These are phyloP conservation scores for Salix caprea DNA, from an alignment of 345 rosid genomes.

Conservation along the genomic window DNA sequence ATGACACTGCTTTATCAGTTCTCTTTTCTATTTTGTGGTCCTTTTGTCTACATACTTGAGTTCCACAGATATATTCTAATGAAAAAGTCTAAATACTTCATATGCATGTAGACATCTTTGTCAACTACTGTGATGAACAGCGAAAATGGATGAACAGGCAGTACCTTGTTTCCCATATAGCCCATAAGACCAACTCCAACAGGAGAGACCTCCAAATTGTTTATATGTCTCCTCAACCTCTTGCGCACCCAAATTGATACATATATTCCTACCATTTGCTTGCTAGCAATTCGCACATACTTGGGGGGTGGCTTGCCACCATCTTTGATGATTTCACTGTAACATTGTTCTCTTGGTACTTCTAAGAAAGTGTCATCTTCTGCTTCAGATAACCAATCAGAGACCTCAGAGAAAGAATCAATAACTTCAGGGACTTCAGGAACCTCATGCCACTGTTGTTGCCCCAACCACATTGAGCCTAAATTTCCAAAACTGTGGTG, in stretches of 20 bases:
- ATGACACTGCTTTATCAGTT: not conserved
- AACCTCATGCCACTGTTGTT: constrained; percentile 28
- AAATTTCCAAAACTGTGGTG: constrained; percentile 65
- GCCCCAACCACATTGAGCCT: constrained; percentile 38
- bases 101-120: not conserved
- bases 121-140: not conserved
- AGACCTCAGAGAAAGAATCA: constrained; percentile 31
- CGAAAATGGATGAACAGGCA: constrained; percentile 1
- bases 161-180: constrained; percentile 98
- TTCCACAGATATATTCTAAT: not conserved
- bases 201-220: constrained; percentile 84
- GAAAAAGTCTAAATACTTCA: not conserved
- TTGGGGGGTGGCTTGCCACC: constrained; percentile 29
- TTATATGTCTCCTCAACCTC: constrained; percentile 77
- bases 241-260: constrained; percentile 88
- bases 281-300: constrained; percentile 86
- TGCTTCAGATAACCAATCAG: constrained; percentile 46
- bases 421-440: constrained; percentile 33
- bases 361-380: constrained; percentile 42
- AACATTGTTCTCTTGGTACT: constrained; percentile 24
- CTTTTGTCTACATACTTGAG: not conserved
- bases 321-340: constrained; percentile 17
- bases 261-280: constrained; percentile 98
- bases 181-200: constrained; percentile 99
- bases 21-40: not conserved